Percentiles rank a stretch among this genome's conserved stretches.
phyloP scores from a whole-genome alignment of 1,284 basidiomycete species.

The Chalciporus sp. region DNA sequence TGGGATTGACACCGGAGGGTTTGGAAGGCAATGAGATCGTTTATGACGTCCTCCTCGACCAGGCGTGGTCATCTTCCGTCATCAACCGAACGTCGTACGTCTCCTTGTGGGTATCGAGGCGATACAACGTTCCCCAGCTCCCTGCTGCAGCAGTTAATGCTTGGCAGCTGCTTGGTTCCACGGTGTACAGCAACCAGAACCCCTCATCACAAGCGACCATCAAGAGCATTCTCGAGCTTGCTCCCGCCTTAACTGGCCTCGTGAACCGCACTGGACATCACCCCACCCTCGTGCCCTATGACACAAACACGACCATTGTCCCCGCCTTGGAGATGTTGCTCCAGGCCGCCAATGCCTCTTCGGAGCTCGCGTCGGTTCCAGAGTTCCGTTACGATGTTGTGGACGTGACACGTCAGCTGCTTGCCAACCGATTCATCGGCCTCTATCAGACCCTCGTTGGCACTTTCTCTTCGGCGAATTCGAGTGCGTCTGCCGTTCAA shows the following conservation, averaged over 20 bases:
- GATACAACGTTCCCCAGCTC: constrained; percentile 36
- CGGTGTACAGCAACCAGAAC: constrained; percentile 43
- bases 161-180: constrained; percentile 41
- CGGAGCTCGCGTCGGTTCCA: constrained; percentile 26
- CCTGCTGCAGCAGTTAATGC: constrained; percentile 35
- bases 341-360: constrained; percentile 26
- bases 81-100: constrained; percentile 38
- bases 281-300: constrained; percentile 42
- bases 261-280: constrained; percentile 36
- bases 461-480: constrained; percentile 24
- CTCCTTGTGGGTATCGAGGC: constrained; percentile 38
- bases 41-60: constrained; percentile 46
- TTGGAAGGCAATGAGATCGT: constrained; percentile 48
- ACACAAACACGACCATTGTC: constrained; percentile 41
- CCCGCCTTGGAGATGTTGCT: constrained; percentile 40
- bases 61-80: constrained; percentile 41
- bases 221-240: constrained; percentile 44
- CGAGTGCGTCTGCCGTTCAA: constrained; percentile 24
- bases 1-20: constrained; percentile 46
- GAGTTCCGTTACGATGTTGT: constrained; percentile 48
- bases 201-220: constrained; percentile 40
- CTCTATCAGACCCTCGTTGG: constrained; percentile 36
- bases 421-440: constrained; percentile 43
- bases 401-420: constrained; percentile 43
- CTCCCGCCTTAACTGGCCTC: constrained; percentile 37